phyloP scores from a whole-genome alignment of 805 yeast genomes.

The Metschnikowia proteae region DNA sequence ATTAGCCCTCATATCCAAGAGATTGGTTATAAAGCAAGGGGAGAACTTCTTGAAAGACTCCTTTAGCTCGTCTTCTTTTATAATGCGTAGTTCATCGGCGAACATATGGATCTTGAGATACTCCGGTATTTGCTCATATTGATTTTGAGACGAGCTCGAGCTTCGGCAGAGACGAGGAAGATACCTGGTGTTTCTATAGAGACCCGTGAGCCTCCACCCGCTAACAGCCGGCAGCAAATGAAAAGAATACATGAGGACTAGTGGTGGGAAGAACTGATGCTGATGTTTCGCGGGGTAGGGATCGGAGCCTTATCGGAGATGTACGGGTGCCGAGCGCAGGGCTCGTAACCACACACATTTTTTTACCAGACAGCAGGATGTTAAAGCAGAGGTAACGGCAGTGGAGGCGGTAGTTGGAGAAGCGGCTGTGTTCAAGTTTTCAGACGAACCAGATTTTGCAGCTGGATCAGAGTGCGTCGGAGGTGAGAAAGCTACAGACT shows the following conservation, averaged over 20 bases:
- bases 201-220: not conserved
- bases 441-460: too few relatives aligned
- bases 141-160: not conserved
- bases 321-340: slow-evolving; percentile 1
- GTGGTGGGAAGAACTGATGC: not conserved
- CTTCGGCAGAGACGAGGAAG: too few relatives aligned
- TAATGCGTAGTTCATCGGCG: slow-evolving; percentile 12
- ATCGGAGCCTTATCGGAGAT: slow-evolving; percentile 6
- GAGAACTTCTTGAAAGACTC: slow-evolving; percentile 10
- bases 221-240: not conserved
- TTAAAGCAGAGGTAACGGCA: too few relatives aligned
- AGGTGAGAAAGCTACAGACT: not conserved
- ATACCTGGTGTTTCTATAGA: too few relatives aligned
- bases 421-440: too few relatives aligned
- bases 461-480: too few relatives aligned
- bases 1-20: slow-evolving; percentile 10
- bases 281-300: not conserved
- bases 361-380: too few relatives aligned
- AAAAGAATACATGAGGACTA: not conserved
- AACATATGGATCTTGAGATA: slow-evolving; percentile 20
- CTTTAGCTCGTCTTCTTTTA: slow-evolving; percentile 15
- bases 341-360: not conserved
- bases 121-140: slow-evolving; percentile 19
- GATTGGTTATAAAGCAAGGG: slow-evolving; percentile 6
- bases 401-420: too few relatives aligned